These are phyloP conservation scores for Filosporella fistucella DNA, from an alignment of 495 filamentous ascomycete genomes.

Conservation along the genomic window DNA sequence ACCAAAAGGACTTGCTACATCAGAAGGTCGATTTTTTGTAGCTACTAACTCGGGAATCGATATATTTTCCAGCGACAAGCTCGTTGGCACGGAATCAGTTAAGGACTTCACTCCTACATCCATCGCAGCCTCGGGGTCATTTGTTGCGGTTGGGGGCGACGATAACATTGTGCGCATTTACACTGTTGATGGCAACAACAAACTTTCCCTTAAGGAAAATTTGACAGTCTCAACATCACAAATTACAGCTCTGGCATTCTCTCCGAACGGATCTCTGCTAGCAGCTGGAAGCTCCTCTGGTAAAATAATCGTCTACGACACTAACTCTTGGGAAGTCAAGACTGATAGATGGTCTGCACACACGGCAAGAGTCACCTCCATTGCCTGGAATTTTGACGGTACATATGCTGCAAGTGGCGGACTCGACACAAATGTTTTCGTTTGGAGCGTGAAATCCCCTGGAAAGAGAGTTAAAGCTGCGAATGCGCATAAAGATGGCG, in stretches of 20 bases:
- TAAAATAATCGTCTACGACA: conserved; percentile 75
- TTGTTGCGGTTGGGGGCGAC: conserved; percentile 73
- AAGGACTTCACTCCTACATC: conserved; percentile 57
- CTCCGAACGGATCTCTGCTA: conserved; percentile 62
- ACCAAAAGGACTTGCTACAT: conserved; percentile 43
- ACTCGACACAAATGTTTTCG: conserved; percentile 84
- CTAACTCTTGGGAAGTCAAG: conserved; percentile 50
- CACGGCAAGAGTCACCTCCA: conserved; percentile 75
- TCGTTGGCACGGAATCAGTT: conserved; percentile 35
- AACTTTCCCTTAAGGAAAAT: conserved; percentile 35
- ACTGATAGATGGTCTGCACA: conserved; percentile 89
- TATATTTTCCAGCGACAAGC: conserved; percentile 54
- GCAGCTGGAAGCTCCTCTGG: conserved; percentile 81
- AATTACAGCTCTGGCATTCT: conserved; percentile 74
- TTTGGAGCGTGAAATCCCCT: conserved; percentile 85
- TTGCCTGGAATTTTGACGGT: conserved; percentile 75
- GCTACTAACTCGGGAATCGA: conserved; percentile 61
- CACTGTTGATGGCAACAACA: conserved; percentile 39
- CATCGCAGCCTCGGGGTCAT: conserved; percentile 59
- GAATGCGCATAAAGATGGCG: conserved; percentile 93
- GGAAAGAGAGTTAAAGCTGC: conserved; percentile 71
- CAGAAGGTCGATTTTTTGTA: conserved; percentile 50
- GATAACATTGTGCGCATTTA: conserved; percentile 70
- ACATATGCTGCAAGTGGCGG: conserved; percentile 78
- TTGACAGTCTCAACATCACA: conserved; percentile 48